Conservation (phyloP, 164 flowering plant species). For the Magnolia officinalis region DNA sequence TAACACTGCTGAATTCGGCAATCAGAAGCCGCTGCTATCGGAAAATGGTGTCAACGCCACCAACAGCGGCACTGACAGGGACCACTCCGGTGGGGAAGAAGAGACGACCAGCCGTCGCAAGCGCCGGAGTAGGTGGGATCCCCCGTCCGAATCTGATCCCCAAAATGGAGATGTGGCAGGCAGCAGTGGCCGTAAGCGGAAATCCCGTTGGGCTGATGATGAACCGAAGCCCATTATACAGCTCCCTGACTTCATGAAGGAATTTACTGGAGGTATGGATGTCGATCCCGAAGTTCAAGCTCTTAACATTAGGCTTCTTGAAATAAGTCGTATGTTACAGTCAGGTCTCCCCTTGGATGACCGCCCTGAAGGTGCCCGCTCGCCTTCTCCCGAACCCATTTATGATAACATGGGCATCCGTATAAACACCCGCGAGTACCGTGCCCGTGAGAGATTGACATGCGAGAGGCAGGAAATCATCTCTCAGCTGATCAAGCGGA, state of each 20-base stretch:
- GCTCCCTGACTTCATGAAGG: constrained; percentile 89
- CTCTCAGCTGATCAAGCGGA: constrained; percentile 66
- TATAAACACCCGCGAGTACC: constrained; percentile 85
- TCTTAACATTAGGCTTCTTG: constrained; percentile 74
- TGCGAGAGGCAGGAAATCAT: constrained; percentile 81
- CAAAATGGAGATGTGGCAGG: constrained; percentile 35
- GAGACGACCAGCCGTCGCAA: constrained; percentile 60
- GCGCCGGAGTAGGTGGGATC: constrained; percentile 82
- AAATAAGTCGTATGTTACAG: constrained; percentile 68
- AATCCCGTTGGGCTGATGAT: constrained; percentile 83
- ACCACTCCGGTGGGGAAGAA: constrained; percentile 76
- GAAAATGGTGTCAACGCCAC: constrained; percentile 51
- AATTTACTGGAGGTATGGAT: constrained; percentile 81
- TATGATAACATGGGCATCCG: constrained; percentile 93
- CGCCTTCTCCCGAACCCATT: constrained; percentile 93
- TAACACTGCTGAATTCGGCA: not conserved
- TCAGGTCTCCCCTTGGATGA: constrained; percentile 80
- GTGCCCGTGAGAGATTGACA: constrained; percentile 80
- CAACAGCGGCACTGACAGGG: constrained; percentile 54
- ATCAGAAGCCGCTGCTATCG: constrained; percentile 36
- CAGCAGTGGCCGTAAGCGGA: constrained; percentile 47
- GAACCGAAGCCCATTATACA: constrained; percentile 73
- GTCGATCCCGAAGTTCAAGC: constrained; percentile 86
- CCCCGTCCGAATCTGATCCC: constrained; percentile 40
- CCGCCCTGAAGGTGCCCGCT: constrained; percentile 83